These are phyloP conservation scores for Coemansia sp. DNA, from an alignment of 192 early-diverging fungal genomes.

Conservation along the genomic window DNA sequence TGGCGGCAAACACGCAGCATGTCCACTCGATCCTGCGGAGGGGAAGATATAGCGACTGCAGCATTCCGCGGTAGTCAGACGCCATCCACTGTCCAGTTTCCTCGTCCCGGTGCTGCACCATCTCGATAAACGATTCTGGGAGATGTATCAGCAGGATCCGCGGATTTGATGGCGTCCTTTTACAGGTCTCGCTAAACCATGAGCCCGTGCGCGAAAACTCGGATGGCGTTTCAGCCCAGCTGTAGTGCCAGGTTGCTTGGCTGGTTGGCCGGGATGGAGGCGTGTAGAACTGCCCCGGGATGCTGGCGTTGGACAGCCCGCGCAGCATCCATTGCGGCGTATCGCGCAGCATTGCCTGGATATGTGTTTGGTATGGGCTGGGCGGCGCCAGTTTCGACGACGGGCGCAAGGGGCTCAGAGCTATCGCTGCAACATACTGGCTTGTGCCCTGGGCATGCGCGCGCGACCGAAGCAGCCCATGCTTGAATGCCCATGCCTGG, in stretches of 20 bases:
- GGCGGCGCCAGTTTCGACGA: slow-evolving; percentile 18
- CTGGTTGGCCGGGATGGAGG: slow-evolving; percentile 6
- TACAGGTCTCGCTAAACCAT: slow-evolving; percentile 30
- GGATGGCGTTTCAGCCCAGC: slow-evolving; percentile 41
- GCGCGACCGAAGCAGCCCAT: slow-evolving; percentile 28
- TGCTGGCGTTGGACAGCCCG: slow-evolving; percentile 30
- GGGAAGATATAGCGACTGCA: slow-evolving; percentile 33
- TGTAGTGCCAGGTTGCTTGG: slow-evolving; percentile 43
- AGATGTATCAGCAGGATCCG: slow-evolving; percentile 45
- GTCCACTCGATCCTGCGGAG: slow-evolving; percentile 35
- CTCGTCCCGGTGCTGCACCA: slow-evolving; percentile 17
- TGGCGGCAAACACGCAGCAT: slow-evolving; percentile 46
- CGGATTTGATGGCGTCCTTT: slow-evolving; percentile 10
- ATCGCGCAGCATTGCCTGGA: slow-evolving; percentile 21
- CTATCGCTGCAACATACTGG: slow-evolving; percentile 18
- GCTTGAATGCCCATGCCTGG: slow-evolving; percentile 40
- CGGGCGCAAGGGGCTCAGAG: slow-evolving; percentile 24
- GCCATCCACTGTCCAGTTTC: slow-evolving; percentile 16
- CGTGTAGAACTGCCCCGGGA: slow-evolving; percentile 31
- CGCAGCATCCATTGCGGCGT: slow-evolving; percentile 50
- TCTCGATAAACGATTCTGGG: slow-evolving; percentile 38
- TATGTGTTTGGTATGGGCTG: slow-evolving; percentile 22
- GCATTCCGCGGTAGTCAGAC: slow-evolving; percentile 46
- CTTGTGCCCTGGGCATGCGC: slow-evolving; percentile 31
- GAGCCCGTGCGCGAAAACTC: slow-evolving; percentile 37